Evolutionary conservation across 257 asterid species (phyloP), one percentile per base, ranked within the genome.

Genomic region (Parsonsia alboflavescens): DNA sequence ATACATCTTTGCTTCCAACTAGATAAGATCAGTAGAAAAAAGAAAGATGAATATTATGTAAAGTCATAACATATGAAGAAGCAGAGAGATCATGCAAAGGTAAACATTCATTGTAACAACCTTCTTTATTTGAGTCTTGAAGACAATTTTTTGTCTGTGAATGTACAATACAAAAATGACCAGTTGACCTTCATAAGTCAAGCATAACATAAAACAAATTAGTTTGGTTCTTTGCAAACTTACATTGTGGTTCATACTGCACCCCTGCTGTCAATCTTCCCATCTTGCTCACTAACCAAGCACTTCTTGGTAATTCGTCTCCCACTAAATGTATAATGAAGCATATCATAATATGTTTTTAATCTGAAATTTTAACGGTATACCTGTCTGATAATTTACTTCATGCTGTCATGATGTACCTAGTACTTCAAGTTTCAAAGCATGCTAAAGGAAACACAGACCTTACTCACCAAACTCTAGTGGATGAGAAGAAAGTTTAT

Each of bases 211-310:
- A 28, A 39, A 73, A 75, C 71, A 71, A 41, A 10, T 33, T 13
- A 10, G 33, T 22, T 66, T 42, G 45, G 75, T 7, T 56, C 65
- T 61, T 45, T 64, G 73, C 48, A 76, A 72, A 78, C 91, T 83
- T 89, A 93, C 98, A 85, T 70, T 77, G 82, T 70, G 97, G 93
- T 83, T 93, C 97, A 81, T 90, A 90, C 80, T 93, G 97, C 79
- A 89, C 96, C 78, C 98, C 98, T 16, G 98, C 92, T 53, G 94
- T 90, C 86, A 93, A 79, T 81, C 94, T 88, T 80, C 97, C 97
- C 84, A 88, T 81, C 89, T 89, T 89, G 93, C 97, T 93, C 52
- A 93, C 96, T 75, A 93, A 80, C 98, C 98, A 93, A 59, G 97
- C 97, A 39, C 78, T 85, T 81, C 85, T 90, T 69, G 97, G 97